phyloP scores from a whole-genome alignment of 345 rosid genomes.

The Erucastrum elatum region DNA sequence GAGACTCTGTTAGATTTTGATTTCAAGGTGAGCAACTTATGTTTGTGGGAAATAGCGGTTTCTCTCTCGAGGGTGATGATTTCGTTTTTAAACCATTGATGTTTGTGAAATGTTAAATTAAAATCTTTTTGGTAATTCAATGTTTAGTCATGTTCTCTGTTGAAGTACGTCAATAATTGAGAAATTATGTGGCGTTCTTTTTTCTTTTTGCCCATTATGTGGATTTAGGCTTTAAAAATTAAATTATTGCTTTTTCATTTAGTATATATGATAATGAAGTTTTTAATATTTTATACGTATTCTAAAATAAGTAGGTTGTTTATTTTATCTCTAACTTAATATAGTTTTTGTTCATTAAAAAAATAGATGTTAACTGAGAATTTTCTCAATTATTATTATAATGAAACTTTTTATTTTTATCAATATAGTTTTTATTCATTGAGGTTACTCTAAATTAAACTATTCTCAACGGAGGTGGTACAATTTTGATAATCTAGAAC shows the following conservation, averaged over 20 bases:
- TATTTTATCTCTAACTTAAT: too few relatives aligned
- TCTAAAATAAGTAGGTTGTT: too few relatives aligned
- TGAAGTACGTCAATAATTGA: constrained; percentile 9
- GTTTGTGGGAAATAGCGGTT: constrained; percentile 24
- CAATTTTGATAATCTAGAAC: too few relatives aligned
- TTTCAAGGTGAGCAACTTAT: background rate
- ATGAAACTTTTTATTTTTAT: too few relatives aligned
- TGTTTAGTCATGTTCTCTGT: background rate
- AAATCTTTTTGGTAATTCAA: background rate
- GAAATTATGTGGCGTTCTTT: background rate
- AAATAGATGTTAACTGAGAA: too few relatives aligned
- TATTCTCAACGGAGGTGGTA: too few relatives aligned
- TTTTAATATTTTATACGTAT: too few relatives aligned
- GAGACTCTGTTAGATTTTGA: constrained; percentile 5
- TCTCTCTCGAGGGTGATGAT: background rate
- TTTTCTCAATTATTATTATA: too few relatives aligned
- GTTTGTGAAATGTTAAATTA: background rate
- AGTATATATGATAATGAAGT: too few relatives aligned
- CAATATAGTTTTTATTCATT: too few relatives aligned
- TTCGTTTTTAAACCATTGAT: background rate
- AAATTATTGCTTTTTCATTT: background rate
- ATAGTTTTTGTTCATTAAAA: too few relatives aligned
- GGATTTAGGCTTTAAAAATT: background rate
- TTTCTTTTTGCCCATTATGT: background rate
- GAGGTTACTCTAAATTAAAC: too few relatives aligned